Conservation (phyloP, 306 rosid species). For the Quercus mongolica region DNA sequence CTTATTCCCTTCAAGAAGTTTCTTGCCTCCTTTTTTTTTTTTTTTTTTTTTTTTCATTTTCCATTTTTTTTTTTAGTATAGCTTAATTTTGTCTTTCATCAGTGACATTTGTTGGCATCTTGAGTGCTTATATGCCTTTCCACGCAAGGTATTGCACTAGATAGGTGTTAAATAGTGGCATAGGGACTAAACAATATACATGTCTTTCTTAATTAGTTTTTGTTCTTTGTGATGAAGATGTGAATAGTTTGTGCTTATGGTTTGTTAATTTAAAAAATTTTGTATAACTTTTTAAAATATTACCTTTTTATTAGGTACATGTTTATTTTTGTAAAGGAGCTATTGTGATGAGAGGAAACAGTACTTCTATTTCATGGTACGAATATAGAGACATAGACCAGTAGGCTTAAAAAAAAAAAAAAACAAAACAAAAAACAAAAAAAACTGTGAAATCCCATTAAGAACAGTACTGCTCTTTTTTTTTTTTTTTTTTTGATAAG, state of each 20-base stretch:
- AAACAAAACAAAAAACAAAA: background rate
- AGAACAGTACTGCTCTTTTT: too few species aligned
- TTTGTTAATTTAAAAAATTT: too few species aligned
- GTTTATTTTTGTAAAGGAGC: too few species aligned
- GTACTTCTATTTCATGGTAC: too few species aligned
- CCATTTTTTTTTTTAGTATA: background rate
- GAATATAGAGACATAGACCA: too few species aligned
- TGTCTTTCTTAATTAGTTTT: background rate
- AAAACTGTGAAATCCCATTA: too few species aligned
- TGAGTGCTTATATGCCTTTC: slow-evolving; percentile 21
- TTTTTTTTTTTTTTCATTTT: background rate
- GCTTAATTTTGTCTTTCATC: slow-evolving; percentile 23
- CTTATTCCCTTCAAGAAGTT: background rate
- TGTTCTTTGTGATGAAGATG: background rate
- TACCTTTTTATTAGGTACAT: too few species aligned
- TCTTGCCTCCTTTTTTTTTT: background rate
- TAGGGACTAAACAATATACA: background rate
- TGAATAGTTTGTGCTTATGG: background rate
- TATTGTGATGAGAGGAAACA: too few species aligned
- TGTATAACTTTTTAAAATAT: too few species aligned
- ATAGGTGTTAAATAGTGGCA: background rate
- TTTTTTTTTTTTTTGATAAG: too few species aligned
- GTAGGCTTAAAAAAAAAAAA: background rate
- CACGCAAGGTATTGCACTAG: slow-evolving; percentile 26
- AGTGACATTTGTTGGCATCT: background rate